phyloP scores from a whole-genome alignment of 2,329 filamentous ascomycete genomes.

The Teratosphaeria viscida region DNA sequence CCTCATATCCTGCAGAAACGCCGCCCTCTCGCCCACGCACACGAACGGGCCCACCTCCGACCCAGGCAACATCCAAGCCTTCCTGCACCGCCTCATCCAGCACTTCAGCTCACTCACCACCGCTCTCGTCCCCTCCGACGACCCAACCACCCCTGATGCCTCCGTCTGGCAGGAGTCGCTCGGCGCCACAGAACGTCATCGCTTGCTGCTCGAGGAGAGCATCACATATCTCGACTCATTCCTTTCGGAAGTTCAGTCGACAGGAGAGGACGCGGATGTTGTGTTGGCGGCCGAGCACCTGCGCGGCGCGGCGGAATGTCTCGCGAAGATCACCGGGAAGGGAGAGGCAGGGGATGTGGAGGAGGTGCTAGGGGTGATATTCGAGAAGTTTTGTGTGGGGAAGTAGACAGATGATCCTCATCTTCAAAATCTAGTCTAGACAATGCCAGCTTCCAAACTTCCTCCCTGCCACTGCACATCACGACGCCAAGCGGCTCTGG shows the following conservation, averaged over 20 bases:
- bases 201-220: slow-evolving; percentile 67
- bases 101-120: slow-evolving; percentile 63
- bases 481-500: slow-evolving; percentile 11
- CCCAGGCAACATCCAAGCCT: slow-evolving; percentile 52
- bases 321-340: slow-evolving; percentile 80
- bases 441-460: too few relatives aligned
- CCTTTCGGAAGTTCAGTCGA: slow-evolving; percentile 40
- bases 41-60: background rate
- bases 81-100: slow-evolving; percentile 56
- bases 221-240: slow-evolving; percentile 63
- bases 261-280: slow-evolving; percentile 56
- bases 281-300: slow-evolving; percentile 86
- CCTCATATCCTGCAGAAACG: slow-evolving; percentile 57
- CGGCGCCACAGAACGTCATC: slow-evolving; percentile 83
- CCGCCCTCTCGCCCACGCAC: background rate
- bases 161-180: slow-evolving; percentile 71
- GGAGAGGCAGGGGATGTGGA: slow-evolving; percentile 84
- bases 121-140: slow-evolving; percentile 26
- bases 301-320: slow-evolving; percentile 63
- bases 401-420: slow-evolving; percentile 17
- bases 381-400: slow-evolving; percentile 63
- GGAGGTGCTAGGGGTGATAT: slow-evolving; percentile 90
- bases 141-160: slow-evolving; percentile 39
- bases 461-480: too few relatives aligned
- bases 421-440: background rate